Base-by-base conservation (phyloP, 2,329 filamentous ascomycete species). In the Cordyceps pruinosa region DNA sequence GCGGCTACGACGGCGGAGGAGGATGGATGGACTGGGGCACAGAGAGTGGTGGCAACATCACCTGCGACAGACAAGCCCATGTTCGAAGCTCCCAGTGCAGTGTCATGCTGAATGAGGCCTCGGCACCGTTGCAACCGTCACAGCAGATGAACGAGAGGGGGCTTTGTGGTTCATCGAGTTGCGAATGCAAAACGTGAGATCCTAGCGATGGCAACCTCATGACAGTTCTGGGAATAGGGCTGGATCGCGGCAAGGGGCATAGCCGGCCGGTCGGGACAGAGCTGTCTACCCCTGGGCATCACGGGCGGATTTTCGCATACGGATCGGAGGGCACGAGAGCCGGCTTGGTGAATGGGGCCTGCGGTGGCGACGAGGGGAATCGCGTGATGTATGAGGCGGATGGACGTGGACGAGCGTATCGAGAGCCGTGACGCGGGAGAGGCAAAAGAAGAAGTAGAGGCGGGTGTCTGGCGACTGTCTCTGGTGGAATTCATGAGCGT, bases 391-490 rank as follows among this genome's bases (percentile, higher is more conserved):
- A 8, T n/a, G 6, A 12, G 23, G 37, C 13, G 26, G n/a, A 25
- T 23, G 15, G 15, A 32, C 3, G 37, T 25, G 26, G 4, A 34
- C 34, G 49, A 28, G 19, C n/a, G 46, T 15, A 41, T 44, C 39
- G 50, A 45, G 10, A 45, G 28, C 39, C 21, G 37, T 34, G 26
- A 44, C 21, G 26, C 5, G 42, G 25, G 26, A 10, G 26, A 32
- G 37, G 9, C 7, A 7, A 30, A 37, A 44, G 13, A 10, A 35
- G 6, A 34, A 35, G 21, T 13, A 17, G 34, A 28, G 17, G 17
- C 19, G 17, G 12, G 30, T 56, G 53, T 56, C 53, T 30, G 53
- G 53, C 53, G 26, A 56, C 25, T 49, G 53, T 56, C 53, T 56
- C 53, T 56, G 44, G 45, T 49, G 17, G 19, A 48, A 41, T 56